Conservation (phyloP, 2,329 filamentous ascomycete species). For the Aquanectria penicillioides region DNA sequence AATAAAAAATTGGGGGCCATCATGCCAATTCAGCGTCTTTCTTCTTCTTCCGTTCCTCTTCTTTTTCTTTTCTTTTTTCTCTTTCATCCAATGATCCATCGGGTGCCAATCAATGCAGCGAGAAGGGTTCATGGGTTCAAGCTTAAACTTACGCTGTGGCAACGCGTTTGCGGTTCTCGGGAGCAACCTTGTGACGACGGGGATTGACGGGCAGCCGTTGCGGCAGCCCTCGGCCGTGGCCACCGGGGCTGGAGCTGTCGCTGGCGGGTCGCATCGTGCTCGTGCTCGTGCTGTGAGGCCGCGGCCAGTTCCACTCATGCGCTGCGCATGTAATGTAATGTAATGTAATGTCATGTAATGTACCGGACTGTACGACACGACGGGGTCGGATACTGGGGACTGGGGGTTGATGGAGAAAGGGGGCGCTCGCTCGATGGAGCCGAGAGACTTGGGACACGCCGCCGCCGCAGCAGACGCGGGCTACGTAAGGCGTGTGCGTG, state of each 20-base stretch:
- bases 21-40: no score
- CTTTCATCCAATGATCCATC: no score
- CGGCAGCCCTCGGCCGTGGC: conserved; percentile 35
- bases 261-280: conserved; percentile 18
- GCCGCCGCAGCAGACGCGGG: no score
- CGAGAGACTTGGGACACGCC: no score
- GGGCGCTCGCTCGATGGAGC: background rate
- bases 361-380: no score
- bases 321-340: background rate
- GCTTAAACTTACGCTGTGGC: conserved; percentile 56
- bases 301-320: conserved; percentile 14
- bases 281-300: conserved; percentile 8
- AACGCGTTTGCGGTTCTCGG: conserved; percentile 59
- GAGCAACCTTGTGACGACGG: conserved; percentile 58
- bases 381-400: no score
- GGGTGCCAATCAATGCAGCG: background rate
- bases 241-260: conserved; percentile 35
- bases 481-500: no score
- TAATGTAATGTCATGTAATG: background rate
- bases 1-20: no score
- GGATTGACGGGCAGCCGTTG: conserved; percentile 61
- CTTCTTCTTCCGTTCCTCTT: no score
- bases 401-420: background rate
- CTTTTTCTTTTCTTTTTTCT: no score
- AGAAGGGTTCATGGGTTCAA: background rate